Evolutionary conservation across 306 rosid species (phyloP), one percentile per base, ranked within the genome.

Genomic region (Begonia loranthoides): DNA sequence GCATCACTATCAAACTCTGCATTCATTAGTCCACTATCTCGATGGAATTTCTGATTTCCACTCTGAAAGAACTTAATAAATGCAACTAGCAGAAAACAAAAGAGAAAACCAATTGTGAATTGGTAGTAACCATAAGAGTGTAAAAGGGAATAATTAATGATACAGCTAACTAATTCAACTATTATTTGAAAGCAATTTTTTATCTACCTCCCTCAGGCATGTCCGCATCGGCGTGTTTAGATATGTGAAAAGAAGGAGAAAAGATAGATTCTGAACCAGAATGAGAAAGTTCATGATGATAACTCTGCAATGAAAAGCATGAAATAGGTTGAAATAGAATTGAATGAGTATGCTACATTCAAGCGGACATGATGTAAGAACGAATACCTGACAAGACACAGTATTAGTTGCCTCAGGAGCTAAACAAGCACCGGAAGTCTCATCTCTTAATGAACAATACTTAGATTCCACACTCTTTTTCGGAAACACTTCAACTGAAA

Each of bases 181-280:
- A 3, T 19, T 49, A n/a, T 49, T 49, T 4, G 12, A 13, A 52
- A 60, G 41, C 9, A 49, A 10, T 41, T 17, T 13, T 54, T 36
- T 62, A 69, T 62, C 73, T 80, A 92, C 99, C 99, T 86, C 77
- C 78, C 55, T 73, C 76, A 49, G 66, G 66, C 33, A 70, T 60
- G 59, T 76, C 81, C 47, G 66, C 94, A 51, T 72, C 93, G 52
- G 61, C 56, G 44, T 78, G 84, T 63, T 74, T 81, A 19, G 88
- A 62, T 52, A 71, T 60, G 60, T 83, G 96, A 75, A 86, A 92
- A 44, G 76, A 66, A 36, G 96, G 99, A 69, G 99, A 92, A 75
- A 92, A 92, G 56, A 92, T 83, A 60, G 88, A 86, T 71, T 77
- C 94, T 46, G 74, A 63, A 48, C 64, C 69, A 44, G 60, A 60